These are phyloP conservation scores for Podospora pseudopauciseta DNA, from an alignment of 495 filamentous ascomycete species.

Conservation along the genomic window DNA sequence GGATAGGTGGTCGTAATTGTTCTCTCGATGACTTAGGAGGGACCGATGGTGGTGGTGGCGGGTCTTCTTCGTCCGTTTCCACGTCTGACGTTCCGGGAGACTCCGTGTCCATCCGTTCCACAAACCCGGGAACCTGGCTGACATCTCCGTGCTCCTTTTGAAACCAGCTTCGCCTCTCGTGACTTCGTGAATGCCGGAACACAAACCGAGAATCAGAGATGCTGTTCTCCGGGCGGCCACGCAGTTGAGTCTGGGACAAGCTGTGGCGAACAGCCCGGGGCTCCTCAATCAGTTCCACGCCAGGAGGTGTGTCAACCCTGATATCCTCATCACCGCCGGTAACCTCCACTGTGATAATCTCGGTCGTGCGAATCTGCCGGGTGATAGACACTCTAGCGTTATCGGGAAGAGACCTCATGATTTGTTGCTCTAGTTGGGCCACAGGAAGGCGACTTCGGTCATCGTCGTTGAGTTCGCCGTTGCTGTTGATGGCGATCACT, in stretches of 20 bases:
- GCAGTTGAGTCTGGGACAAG: slow-evolving; percentile 2
- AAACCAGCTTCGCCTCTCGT: slow-evolving; percentile 36
- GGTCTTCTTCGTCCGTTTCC: slow-evolving; percentile 12
- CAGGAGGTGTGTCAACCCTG: slow-evolving; percentile 60
- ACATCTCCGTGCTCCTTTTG: slow-evolving; percentile 36
- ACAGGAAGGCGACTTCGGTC: slow-evolving; percentile 37
- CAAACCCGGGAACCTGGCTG: slow-evolving; percentile 24
- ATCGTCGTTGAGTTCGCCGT: slow-evolving; percentile 34
- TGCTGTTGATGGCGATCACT: slow-evolving; percentile 47
- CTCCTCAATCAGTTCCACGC: slow-evolving; percentile 64
- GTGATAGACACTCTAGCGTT: slow-evolving; percentile 60
- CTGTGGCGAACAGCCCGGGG: slow-evolving; percentile 7
- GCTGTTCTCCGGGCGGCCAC: not conserved
- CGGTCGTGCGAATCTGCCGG: slow-evolving; percentile 60
- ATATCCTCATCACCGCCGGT: slow-evolving; percentile 57
- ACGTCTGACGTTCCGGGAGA: slow-evolving; percentile 16
- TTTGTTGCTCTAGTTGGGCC: slow-evolving; percentile 43
- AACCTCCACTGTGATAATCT: slow-evolving; percentile 71
- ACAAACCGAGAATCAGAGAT: slow-evolving; percentile 25
- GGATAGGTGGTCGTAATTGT: not conserved
- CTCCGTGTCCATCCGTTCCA: slow-evolving; percentile 28
- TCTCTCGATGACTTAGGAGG: slow-evolving; percentile 23
- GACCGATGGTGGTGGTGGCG: slow-evolving; percentile 22
- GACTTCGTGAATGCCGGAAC: slow-evolving; percentile 35
- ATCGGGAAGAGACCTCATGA: slow-evolving; percentile 42